Evolutionary conservation across 352 stramenopile species (phyloP), one percentile per base, ranked within the genome.

Genomic region (Albugo candida): DNA sequence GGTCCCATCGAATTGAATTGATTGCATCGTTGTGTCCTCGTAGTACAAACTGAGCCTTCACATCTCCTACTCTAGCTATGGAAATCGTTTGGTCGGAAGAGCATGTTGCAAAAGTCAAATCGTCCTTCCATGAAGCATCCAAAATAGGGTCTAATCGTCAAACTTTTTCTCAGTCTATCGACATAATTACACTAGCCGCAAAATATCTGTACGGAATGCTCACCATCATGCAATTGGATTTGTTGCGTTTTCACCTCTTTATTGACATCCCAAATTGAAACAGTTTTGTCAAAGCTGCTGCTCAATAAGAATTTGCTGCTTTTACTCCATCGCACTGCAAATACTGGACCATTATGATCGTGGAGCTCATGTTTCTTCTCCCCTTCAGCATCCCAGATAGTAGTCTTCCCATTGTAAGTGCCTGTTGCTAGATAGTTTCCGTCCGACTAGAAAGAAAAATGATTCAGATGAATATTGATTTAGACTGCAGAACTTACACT

Each of bases 1-100:
- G 88, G 66, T 97, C 88, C 95, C 94, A 99, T 55, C 97, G 95
- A 41, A 99, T 93, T 31, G 92, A 94, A 64, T 99, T 98, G 41
- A 99, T 96, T 59, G 97, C 94, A 54, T 98, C 92, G 13, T 70
- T 86, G 69, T 98, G 95, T 17, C 93, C 93, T 37, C 67, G 71
- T 46, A 95, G 76, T 16, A 86, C 78, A 39, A 87, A 60, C n/a
- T 94, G 70, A 18, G 60, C 78, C 55, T 69, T 65, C 19, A 54
- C 48, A 43, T 80, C 62, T 35, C 83, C 88, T 1, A 97, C 83
- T 35, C 73, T 70, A 53, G 82, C 84, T 58, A 97, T 78, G 47
- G 85, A 92, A 48, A 92, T 87, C 48, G 66, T 83, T 60, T 77
- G 91, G 55, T 98, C 92, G 0, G 92, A 95, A 5, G 87, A 97